Base-by-base conservation (phyloP, 768 basidiomycete genomes). In the Coprinopsis marcescibilis region DNA sequence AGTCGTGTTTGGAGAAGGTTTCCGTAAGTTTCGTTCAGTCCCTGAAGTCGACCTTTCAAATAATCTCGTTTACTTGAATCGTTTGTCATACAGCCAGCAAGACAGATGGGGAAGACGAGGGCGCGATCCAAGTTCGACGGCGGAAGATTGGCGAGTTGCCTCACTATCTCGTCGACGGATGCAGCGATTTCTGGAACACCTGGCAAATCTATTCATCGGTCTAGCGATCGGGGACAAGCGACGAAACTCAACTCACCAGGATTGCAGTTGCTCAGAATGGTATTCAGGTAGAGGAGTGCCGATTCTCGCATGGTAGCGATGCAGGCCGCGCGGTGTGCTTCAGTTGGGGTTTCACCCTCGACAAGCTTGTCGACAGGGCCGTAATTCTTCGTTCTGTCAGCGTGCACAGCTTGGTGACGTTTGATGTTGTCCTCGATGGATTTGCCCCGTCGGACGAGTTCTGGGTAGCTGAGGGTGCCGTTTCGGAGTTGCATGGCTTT, bases 71-170 rank as follows among this genome's bases (percentile, higher is more conserved):
- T 70, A 32, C 61, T 65, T 14, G 71, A 76, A 60, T 83, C 78
- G 60, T 86, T 80, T 36, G 84, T 77, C 74, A 89, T 73, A 60
- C 80, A 80, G 4, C 83, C 88, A 24, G 82, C 80, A 33, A 91
- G 67, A 59, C 80, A 83, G 46, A 87, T 73, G 23, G 88, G 86
- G 63, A 89, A 83, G 17, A 86, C 68, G 33, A 89, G 62, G 6
- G 76, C 72, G 47, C 84, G 77, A 61, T 91, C 88, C 34, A 78
- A 62, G 48, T 76, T 69, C 13, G 81, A 80, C 33, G 77, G 63
- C 21, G 73, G 75, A 43, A 88, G 59, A 53, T 75, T 73, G 47
- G 69, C 65, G 45, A 88, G 59, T 17, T 73, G 64, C 36, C 75
- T 74, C 43, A 78, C 66, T 39, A 87, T 73, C 34, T 57, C 60